Percentiles rank a stretch among this genome's conserved stretches.
Evolutionary conservation across 2,329 filamentous ascomycete species (phyloP).

Genomic region (Fusarium musae): DNA sequence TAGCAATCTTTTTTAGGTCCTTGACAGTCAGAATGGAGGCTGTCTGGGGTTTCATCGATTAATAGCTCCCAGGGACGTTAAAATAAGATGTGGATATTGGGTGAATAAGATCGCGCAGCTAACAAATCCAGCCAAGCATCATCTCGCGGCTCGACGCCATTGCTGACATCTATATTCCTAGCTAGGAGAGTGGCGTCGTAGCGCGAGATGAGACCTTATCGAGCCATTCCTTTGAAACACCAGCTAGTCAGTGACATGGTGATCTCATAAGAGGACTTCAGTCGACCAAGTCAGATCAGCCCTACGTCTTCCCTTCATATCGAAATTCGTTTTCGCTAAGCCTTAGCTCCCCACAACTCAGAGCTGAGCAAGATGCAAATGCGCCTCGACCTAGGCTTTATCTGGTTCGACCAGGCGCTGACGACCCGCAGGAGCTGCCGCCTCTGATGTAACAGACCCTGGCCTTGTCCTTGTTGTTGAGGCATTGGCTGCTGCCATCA

Average conservation of each 20-base stretch:
- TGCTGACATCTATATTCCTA: slow-evolving; percentile 12
- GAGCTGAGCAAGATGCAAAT: slow-evolving; percentile 12
- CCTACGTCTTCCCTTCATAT: slow-evolving; percentile 4
- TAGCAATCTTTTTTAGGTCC: not conserved
- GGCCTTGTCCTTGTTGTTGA: not conserved
- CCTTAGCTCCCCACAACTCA: slow-evolving; percentile 19
- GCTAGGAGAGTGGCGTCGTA: not conserved
- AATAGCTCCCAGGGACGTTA: not conserved
- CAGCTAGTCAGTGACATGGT: not conserved
- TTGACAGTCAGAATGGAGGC: not conserved
- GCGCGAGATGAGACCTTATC: not conserved
- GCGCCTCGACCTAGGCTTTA: slow-evolving; percentile 29
- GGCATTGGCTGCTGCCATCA: slow-evolving; percentile 1
- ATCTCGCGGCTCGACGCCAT: not conserved
- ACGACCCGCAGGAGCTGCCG: not conserved
- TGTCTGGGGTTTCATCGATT: not conserved
- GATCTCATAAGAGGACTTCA: not conserved
- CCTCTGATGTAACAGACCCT: slow-evolving; percentile 18
- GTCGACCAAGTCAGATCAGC: slow-evolving; percentile 6
- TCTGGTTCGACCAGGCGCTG: slow-evolving; percentile 19
- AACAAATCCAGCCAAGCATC: not conserved
- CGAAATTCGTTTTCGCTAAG: slow-evolving; percentile 7
- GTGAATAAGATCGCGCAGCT: not conserved
- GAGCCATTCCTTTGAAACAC: not conserved
- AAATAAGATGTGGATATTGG: slow-evolving; percentile 23